Evolutionary conservation across 768 basidiomycete genomes (phyloP).

Genomic region (Psilocybe subaeruginosa): DNA sequence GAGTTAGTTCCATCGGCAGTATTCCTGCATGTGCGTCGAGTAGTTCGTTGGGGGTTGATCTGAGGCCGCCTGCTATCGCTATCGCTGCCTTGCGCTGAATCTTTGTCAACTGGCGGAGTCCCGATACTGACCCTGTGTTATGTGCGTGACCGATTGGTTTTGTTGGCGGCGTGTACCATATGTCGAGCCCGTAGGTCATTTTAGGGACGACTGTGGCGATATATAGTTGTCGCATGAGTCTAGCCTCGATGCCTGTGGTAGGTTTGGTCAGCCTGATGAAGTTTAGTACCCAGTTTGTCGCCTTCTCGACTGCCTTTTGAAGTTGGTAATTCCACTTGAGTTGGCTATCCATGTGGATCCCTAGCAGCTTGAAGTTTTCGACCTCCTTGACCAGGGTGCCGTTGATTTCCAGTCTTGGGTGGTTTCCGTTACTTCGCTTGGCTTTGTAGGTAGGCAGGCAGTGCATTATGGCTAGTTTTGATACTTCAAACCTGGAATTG

Average conservation of each 20-base stretch:
- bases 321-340: conserved; percentile 12
- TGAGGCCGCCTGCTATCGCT: conserved; percentile 12
- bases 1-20: no score
- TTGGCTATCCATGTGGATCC: conserved; percentile 10
- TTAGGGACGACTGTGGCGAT: conserved; percentile 9
- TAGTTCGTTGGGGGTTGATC: conserved; percentile 7
- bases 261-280: neutral
- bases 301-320: conserved; percentile 8
- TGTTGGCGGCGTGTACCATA: conserved; percentile 17
- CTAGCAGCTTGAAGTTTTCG: conserved; percentile 13
- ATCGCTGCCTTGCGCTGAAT: conserved; percentile 10
- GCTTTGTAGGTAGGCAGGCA: neutral
- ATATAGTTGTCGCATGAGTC: conserved; percentile 14
- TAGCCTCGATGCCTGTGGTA: conserved; percentile 3
- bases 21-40: conserved; percentile 1
- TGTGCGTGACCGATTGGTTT: neutral
- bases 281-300: no score
- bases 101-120: neutral
- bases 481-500: conserved; percentile 32
- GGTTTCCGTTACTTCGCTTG: neutral
- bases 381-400: conserved; percentile 2
- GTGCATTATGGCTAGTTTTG: conserved; percentile 29
- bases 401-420: conserved; percentile 1
- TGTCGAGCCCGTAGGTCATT: conserved; percentile 18
- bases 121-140: conserved; percentile 8